Percentiles rank a stretch among this genome's conserved stretches.
phyloP scores from a whole-genome alignment of 2,329 filamentous ascomycete species.

The Ophiostoma montium region DNA sequence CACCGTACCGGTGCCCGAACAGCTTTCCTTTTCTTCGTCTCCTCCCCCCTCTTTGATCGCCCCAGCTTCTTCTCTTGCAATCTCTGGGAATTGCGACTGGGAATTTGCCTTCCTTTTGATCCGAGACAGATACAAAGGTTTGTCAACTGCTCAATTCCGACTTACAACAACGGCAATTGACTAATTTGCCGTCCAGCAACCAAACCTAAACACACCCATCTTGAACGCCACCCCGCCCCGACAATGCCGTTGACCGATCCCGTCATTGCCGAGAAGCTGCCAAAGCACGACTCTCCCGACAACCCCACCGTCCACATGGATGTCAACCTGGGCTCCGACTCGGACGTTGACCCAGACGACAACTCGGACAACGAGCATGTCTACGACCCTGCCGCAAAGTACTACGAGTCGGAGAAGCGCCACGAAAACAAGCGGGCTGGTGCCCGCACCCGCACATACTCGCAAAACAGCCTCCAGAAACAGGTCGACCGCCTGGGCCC shows the following conservation, averaged over 20 bases:
- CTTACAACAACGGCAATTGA: too few species aligned
- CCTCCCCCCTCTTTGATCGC: too few species aligned
- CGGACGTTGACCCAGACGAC: neutral
- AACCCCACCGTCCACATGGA: neutral
- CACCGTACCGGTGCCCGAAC: neutral
- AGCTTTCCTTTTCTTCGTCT: neutral
- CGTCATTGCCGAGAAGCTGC: neutral
- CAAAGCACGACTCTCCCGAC: neutral
- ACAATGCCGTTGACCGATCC: neutral
- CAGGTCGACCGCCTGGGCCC: constrained; percentile 38
- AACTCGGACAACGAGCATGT: constrained; percentile 31
- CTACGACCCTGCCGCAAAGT: constrained; percentile 44
- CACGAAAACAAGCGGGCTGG: constrained; percentile 32
- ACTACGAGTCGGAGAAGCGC: constrained; percentile 42
- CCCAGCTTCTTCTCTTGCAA: too few species aligned
- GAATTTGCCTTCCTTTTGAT: too few species aligned
- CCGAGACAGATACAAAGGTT: too few species aligned
- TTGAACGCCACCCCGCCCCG: neutral
- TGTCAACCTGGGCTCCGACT: too few species aligned
- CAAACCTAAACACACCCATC: neutral
- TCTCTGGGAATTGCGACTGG: too few species aligned
- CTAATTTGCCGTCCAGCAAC: neutral
- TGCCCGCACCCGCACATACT: constrained; percentile 40
- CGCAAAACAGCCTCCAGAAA: constrained; percentile 41
- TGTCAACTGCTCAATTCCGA: too few species aligned